Conservation (phyloP, 257 asterid species). For the Primulina eburnea region DNA sequence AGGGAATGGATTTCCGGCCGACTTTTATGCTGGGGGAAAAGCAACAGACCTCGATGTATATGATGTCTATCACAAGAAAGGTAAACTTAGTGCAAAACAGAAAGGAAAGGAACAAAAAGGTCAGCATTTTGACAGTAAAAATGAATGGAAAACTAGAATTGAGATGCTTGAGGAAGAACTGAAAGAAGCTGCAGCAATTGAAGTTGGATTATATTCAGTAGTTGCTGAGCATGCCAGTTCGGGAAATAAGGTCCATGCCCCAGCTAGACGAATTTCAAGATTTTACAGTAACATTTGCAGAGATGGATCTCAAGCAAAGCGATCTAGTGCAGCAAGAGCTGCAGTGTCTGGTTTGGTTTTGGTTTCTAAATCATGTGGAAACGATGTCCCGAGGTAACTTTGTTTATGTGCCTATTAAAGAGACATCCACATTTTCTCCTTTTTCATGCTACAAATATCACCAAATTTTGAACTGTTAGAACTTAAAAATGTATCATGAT, state of each 20-base stretch:
- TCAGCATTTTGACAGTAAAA: constrained; percentile 35
- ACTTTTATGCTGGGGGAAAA: constrained; percentile 31
- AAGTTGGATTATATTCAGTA: constrained; percentile 71
- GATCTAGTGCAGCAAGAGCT: constrained; percentile 79
- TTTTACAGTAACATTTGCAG: constrained; percentile 65
- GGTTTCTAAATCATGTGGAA: constrained; percentile 92
- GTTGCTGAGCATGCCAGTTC: constrained; percentile 87
- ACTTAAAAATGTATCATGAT: not conserved
- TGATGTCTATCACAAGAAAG: constrained; percentile 34
- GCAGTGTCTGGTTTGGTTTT: constrained; percentile 73
- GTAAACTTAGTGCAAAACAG: constrained; percentile 18
- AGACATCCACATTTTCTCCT: not conserved
- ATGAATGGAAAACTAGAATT: constrained; percentile 47
- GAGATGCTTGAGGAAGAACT: constrained; percentile 83
- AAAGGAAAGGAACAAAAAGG: constrained; percentile 35
- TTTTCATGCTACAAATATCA: constrained; percentile 3
- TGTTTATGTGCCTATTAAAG: not conserved
- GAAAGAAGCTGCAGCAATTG: constrained; percentile 76
- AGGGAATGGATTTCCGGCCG: constrained; percentile 30
- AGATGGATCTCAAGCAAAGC: constrained; percentile 52
- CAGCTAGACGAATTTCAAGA: constrained; percentile 85
- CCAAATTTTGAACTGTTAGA: not conserved
- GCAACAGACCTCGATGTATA: constrained; percentile 36
- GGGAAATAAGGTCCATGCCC: constrained; percentile 71
- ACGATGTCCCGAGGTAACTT: constrained; percentile 78